A percentile compares a stretch with the other conserved stretches of the same genome.
Conservation (phyloP, 2,329 filamentous ascomycete species). For the Hymenoscyphus occultus region DNA sequence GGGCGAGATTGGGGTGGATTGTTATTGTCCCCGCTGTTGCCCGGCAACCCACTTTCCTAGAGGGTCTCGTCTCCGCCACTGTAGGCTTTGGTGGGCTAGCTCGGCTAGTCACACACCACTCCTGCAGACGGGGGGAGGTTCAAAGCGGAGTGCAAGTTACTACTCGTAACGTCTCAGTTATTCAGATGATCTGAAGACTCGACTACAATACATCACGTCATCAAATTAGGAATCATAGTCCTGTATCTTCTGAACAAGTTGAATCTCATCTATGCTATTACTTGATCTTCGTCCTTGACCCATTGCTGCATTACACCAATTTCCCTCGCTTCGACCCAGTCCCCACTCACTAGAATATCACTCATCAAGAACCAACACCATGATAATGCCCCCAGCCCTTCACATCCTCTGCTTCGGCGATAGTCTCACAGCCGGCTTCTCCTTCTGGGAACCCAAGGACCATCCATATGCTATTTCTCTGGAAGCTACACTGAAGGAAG, state of each 20-base stretch:
- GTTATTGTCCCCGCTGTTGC: not conserved
- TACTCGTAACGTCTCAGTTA: not conserved
- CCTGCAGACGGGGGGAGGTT: not conserved
- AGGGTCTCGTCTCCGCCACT: no score
- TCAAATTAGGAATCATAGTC: not conserved
- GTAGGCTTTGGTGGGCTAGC: no score
- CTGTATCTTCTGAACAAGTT: not conserved
- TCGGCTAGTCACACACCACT: no score
- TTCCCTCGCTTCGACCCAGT: not conserved
- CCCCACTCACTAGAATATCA: not conserved
- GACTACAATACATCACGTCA: not conserved
- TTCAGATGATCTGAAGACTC: constrained; percentile 9
- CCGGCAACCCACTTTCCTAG: not conserved
- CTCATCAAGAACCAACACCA: constrained; percentile 12
- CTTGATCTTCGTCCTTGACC: not conserved
- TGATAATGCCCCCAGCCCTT: constrained; percentile 26
- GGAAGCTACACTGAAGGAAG: constrained; percentile 44
- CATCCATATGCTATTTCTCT: constrained; percentile 55
- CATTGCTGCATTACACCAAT: not conserved
- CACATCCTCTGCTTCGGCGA: constrained; percentile 34
- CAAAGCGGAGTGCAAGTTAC: not conserved
- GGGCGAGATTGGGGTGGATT: not conserved
- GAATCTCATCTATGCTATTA: not conserved
- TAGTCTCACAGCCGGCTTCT: constrained; percentile 55
- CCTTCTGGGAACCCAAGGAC: constrained; percentile 40